Percentiles rank a stretch among this genome's conserved stretches.
Evolutionary conservation across 306 rosid species (phyloP).

Genomic region (Hippophae gyantsensis): DNA sequence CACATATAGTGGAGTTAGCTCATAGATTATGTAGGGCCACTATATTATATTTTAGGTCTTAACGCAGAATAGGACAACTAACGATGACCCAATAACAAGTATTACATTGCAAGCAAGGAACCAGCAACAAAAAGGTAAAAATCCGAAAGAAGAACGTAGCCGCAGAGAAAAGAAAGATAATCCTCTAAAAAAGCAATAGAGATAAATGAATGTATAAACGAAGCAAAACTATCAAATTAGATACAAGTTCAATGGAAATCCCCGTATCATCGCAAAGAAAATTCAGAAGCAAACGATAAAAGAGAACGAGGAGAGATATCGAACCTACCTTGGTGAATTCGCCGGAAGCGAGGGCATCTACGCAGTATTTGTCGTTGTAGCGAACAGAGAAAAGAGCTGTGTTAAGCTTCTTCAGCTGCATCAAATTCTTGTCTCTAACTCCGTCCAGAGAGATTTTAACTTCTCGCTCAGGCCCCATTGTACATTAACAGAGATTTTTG

Average conservation of each 20-base stretch:
- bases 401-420: constrained; percentile 95
- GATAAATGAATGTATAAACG: not conserved
- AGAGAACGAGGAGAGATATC: constrained; percentile 12
- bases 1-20: too few species aligned
- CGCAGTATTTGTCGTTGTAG: constrained; percentile 68
- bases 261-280: not conserved
- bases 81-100: not conserved
- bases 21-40: not conserved
- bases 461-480: constrained; percentile 73
- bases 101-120: not conserved
- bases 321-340: constrained; percentile 78
- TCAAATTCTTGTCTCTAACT: constrained; percentile 73
- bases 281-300: not conserved
- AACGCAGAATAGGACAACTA: too few species aligned
- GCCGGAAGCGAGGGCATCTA: constrained; percentile 69
- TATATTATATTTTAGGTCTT: not conserved
- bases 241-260: not conserved
- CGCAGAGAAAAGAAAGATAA: too few species aligned
- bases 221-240: not conserved
- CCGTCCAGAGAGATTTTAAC: constrained; percentile 73
- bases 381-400: constrained; percentile 77
- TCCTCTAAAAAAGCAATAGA: too few species aligned
- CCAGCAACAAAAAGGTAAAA: not conserved
- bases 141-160: too few species aligned
- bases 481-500: not conserved